phyloP scores from a whole-genome alignment of 2,329 filamentous ascomycete species.

The Pseudogymnoascus sp. region DNA sequence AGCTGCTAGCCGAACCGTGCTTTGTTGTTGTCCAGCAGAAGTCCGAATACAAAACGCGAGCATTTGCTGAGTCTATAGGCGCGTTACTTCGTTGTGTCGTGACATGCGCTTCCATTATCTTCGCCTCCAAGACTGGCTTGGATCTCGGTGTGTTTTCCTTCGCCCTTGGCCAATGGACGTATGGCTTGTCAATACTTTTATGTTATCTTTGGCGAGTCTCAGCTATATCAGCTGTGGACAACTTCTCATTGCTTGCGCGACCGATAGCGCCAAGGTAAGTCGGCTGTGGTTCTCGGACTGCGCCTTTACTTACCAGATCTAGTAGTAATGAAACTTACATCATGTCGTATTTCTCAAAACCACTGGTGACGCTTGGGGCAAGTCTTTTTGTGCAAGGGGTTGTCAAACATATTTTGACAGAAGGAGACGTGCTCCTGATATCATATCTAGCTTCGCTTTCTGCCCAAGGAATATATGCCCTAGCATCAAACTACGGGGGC shows the following conservation, averaged over 20 bases:
- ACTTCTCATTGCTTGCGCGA: slow-evolving; percentile 60
- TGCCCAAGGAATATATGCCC: slow-evolving; percentile 83
- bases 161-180: slow-evolving; percentile 74
- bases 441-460: slow-evolving; percentile 65
- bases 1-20: slow-evolving; percentile 77
- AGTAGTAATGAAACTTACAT: slow-evolving; percentile 21
- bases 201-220: slow-evolving; percentile 61
- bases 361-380: slow-evolving; percentile 63
- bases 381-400: slow-evolving; percentile 81
- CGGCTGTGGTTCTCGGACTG: not conserved
- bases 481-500: slow-evolving; percentile 91
- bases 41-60: slow-evolving; percentile 70
- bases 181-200: slow-evolving; percentile 57
- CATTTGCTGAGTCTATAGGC: slow-evolving; percentile 72
- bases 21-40: slow-evolving; percentile 82
- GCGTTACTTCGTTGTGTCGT: slow-evolving; percentile 67
- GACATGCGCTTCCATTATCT: slow-evolving; percentile 63
- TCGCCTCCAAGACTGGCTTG: slow-evolving; percentile 42
- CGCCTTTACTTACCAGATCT: slow-evolving; percentile 10
- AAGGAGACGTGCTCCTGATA: slow-evolving; percentile 87
- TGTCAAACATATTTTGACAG: slow-evolving; percentile 87
- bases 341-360: slow-evolving; percentile 49
- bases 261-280: slow-evolving; percentile 30
- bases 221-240: slow-evolving; percentile 43
- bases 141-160: slow-evolving; percentile 77